Conservation (phyloP, 2,329 filamentous ascomycete species). For the Cladosporium phlei region DNA sequence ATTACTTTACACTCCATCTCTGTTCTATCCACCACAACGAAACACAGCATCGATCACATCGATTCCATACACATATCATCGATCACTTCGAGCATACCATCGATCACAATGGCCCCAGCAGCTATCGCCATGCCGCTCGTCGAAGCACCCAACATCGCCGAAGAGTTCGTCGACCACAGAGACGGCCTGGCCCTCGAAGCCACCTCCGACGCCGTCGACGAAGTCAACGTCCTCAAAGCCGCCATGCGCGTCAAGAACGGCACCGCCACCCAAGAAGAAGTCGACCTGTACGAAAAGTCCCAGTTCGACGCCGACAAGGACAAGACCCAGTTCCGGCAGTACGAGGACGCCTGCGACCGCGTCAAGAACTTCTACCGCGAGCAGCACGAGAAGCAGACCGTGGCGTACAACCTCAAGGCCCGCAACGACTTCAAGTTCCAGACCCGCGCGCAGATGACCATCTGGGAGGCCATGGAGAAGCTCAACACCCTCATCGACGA, state of each 20-base stretch:
- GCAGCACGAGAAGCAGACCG: conserved; percentile 66
- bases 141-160: conserved; percentile 41
- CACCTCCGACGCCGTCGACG: conserved; percentile 55
- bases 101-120: conserved; percentile 28
- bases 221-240: conserved; percentile 57
- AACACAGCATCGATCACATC: too few relatives aligned
- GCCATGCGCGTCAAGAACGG: conserved; percentile 28
- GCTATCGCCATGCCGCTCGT: conserved; percentile 41
- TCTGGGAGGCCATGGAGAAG: conserved; percentile 91
- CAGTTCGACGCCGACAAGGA: conserved; percentile 71
- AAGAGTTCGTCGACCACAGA: conserved; percentile 35
- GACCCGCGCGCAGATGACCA: conserved; percentile 68
- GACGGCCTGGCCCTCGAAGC: conserved; percentile 56
- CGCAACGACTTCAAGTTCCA: conserved; percentile 66
- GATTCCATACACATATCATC: too few relatives aligned
- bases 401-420: conserved; percentile 78
- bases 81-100: neutral
- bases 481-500: conserved; percentile 88
- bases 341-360: conserved; percentile 74
- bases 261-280: conserved; percentile 35
- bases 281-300: conserved; percentile 52
- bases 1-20: neutral
- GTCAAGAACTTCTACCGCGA: conserved; percentile 83
- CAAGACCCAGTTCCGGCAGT: conserved; percentile 76
- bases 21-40: neutral